These are phyloP conservation scores for Panicum hallii DNA, from an alignment of 202 grass and related monocot genomes.

Conservation along the genomic window DNA sequence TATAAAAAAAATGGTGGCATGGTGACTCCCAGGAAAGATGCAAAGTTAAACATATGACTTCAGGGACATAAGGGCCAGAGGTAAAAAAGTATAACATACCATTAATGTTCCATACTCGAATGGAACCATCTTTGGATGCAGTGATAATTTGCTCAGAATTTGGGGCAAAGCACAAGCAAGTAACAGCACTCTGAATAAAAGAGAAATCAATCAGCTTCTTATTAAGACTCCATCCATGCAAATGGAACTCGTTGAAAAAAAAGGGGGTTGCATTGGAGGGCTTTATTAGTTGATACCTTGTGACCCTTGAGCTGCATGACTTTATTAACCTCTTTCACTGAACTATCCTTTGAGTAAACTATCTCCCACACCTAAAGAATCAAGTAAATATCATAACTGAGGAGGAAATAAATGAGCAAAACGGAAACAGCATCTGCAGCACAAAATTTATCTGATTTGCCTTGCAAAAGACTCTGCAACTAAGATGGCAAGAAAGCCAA, in stretches of 20 bases:
- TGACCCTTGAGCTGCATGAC: conserved; percentile 99
- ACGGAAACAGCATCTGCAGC: conserved; percentile 4
- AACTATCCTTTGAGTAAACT: conserved; percentile 91
- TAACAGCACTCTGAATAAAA: conserved; percentile 79
- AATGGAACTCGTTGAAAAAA: background rate
- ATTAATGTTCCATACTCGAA: conserved; percentile 96
- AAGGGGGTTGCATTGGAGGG: background rate
- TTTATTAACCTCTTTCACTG: conserved; percentile 87
- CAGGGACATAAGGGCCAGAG: background rate
- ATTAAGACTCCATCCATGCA: background rate
- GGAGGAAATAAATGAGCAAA: conserved; percentile 13
- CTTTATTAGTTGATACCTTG: conserved; percentile 57
- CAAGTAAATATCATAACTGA: conserved; percentile 32
- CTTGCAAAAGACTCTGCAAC: background rate
- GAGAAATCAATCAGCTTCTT: conserved; percentile 21
- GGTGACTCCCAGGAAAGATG: conserved; percentile 15
- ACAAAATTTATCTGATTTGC: conserved; percentile 1
- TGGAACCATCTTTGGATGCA: conserved; percentile 91
- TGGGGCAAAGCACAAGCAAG: conserved; percentile 81
- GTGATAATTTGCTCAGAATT: conserved; percentile 92
- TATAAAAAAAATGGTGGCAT: conserved; percentile 20
- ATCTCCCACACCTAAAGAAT: conserved; percentile 92
- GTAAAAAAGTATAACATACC: conserved; percentile 60
- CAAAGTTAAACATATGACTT: conserved; percentile 8
- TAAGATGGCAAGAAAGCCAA: background rate